Conservation (phyloP, 2,329 filamentous ascomycete genomes). For the Penicillium sp. region DNA sequence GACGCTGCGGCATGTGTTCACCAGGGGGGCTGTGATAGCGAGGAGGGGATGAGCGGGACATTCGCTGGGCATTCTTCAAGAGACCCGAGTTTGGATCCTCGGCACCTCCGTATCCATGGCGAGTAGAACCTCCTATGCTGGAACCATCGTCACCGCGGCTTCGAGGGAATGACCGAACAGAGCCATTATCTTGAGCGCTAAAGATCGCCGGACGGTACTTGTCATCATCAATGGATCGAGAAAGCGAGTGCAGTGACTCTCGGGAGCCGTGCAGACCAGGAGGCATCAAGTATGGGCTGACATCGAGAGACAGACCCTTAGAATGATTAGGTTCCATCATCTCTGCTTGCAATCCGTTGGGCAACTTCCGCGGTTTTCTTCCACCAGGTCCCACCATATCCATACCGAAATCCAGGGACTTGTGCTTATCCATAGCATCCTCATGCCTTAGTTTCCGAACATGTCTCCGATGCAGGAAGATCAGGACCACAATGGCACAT, state of each 20-base stretch:
- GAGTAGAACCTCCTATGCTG: conserved; percentile 59
- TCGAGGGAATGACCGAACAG: conserved; percentile 46
- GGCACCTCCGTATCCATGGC: conserved; percentile 43
- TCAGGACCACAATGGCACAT: conserved; percentile 68
- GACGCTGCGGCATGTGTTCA: conserved; percentile 20
- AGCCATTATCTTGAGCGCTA: conserved; percentile 59
- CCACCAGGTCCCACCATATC: conserved; percentile 55
- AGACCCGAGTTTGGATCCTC: conserved; percentile 60
- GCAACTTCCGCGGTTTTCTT: conserved; percentile 49
- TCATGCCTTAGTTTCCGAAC: conserved; percentile 73
- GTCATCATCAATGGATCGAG: conserved; percentile 79
- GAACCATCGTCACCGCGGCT: conserved; percentile 56
- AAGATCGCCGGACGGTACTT: conserved; percentile 73
- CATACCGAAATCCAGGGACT: conserved; percentile 90
- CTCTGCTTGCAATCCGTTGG: conserved; percentile 42
- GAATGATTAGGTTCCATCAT: conserved; percentile 49
- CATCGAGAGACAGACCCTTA: conserved; percentile 65
- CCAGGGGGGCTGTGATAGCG: conserved; percentile 30
- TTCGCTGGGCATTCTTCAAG: conserved; percentile 62
- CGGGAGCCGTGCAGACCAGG: conserved; percentile 77
- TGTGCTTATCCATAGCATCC: conserved; percentile 85
- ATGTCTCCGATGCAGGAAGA: conserved; percentile 81
- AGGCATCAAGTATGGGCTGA: conserved; percentile 92
- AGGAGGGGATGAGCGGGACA: conserved; percentile 61
- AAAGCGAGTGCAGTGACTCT: conserved; percentile 86